Evolutionary conservation across 2,329 filamentous ascomycete genomes (phyloP).

Genomic region (Exophiala mesophila): DNA sequence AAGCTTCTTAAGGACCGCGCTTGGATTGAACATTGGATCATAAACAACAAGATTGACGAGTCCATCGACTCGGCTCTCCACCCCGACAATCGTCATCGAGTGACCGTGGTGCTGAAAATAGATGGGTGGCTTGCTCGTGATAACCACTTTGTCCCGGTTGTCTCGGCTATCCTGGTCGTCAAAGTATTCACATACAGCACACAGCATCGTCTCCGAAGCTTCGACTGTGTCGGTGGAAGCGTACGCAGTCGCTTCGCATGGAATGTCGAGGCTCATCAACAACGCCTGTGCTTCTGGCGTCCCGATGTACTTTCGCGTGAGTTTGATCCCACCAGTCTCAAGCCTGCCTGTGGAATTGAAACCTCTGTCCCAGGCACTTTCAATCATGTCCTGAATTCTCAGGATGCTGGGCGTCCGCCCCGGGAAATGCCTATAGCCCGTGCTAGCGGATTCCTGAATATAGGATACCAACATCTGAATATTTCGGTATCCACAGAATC

Average conservation of each 20-base stretch:
- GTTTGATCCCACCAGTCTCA: slow-evolving; percentile 80
- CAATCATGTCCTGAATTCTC: slow-evolving; percentile 78
- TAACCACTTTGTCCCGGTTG: slow-evolving; percentile 57
- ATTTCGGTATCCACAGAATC: slow-evolving; percentile 92
- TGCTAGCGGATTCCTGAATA: slow-evolving; percentile 55
- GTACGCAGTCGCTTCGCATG: slow-evolving; percentile 62
- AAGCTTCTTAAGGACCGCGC: slow-evolving; percentile 57
- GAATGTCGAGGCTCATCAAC: slow-evolving; percentile 64
- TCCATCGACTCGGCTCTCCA: slow-evolving; percentile 65
- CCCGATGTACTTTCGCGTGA: slow-evolving; percentile 93
- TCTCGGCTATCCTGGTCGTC: slow-evolving; percentile 40
- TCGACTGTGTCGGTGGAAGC: slow-evolving; percentile 41
- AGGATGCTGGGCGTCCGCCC: slow-evolving; percentile 68
- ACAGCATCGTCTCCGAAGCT: slow-evolving; percentile 53
- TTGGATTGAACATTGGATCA: slow-evolving; percentile 76
- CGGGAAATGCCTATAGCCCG: slow-evolving; percentile 58
- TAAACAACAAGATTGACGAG: slow-evolving; percentile 70
- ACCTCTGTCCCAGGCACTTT: slow-evolving; percentile 79
- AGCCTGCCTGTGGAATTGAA: slow-evolving; percentile 69
- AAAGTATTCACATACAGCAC: slow-evolving; percentile 74
- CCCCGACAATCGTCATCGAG: slow-evolving; percentile 82
- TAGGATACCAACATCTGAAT: slow-evolving; percentile 88
- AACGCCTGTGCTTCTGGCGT: slow-evolving; percentile 86
- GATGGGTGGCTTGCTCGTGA: slow-evolving; percentile 72
- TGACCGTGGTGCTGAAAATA: slow-evolving; percentile 89